Conservation (phyloP, 2,329 filamentous ascomycete species). For the Monilinia vaccinii-corymbosi region DNA sequence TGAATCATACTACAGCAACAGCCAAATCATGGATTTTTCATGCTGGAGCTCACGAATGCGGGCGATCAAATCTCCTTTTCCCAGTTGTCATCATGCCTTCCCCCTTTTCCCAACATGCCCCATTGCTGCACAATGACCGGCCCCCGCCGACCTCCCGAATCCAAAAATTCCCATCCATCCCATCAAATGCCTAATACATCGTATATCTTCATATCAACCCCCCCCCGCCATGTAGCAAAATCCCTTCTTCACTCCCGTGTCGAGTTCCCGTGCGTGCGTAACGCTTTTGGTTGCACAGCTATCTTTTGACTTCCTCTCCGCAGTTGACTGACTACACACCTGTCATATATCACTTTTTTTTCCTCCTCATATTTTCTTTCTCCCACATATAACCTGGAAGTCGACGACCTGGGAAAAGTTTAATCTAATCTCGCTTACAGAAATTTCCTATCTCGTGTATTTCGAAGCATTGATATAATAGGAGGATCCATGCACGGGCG, state of each 20-base stretch:
- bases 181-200: not conserved
- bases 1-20: not conserved
- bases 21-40: not conserved
- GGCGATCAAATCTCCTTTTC: not conserved
- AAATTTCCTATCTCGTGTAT: not conserved
- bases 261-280: not conserved
- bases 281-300: not conserved
- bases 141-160: not conserved
- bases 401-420: no score
- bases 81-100: not conserved
- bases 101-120: not conserved
- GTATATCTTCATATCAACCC: not conserved
- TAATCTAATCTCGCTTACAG: not conserved
- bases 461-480: not conserved
- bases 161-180: not conserved
- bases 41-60: not conserved
- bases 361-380: not conserved
- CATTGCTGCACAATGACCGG: not conserved
- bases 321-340: not conserved
- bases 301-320: not conserved
- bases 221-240: not conserved
- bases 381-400: no score
- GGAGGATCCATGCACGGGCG: not conserved
- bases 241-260: not conserved
- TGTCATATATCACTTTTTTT: not conserved